A percentile compares a stretch with the other conserved stretches of the same genome.
phyloP scores from a whole-genome alignment of 768 basidiomycete genomes.

The Exidia glandulosa region DNA sequence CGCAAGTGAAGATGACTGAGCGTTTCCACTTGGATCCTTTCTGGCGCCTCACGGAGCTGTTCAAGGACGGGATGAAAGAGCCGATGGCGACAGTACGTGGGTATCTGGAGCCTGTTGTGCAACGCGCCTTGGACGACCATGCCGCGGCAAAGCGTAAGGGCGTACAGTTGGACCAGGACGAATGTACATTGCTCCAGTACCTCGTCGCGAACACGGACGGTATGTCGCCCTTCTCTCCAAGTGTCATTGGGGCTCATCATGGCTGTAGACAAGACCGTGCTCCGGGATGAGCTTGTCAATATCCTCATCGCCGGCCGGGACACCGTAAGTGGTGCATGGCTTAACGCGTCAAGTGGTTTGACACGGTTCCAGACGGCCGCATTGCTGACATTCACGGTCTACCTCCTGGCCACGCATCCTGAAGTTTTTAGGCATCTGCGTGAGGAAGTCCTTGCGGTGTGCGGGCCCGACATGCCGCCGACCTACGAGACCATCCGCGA shows the following conservation, averaged over 20 bases:
- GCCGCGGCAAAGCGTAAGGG: slow-evolving; percentile 22
- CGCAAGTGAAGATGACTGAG: slow-evolving; percentile 24
- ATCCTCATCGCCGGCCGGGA: slow-evolving; percentile 70
- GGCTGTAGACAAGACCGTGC: slow-evolving; percentile 43
- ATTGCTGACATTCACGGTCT: slow-evolving; percentile 56
- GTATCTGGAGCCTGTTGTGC: slow-evolving; percentile 54
- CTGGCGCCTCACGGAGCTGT: slow-evolving; percentile 34
- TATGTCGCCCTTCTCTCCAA: slow-evolving; percentile 16
- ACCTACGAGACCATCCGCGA: slow-evolving; percentile 46
- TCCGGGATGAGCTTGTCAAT: slow-evolving; percentile 69
- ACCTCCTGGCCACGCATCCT: slow-evolving; percentile 58
- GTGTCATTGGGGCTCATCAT: slow-evolving; percentile 1
- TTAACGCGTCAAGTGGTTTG: background rate
- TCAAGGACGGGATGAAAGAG: slow-evolving; percentile 25
- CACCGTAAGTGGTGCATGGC: slow-evolving; percentile 37
- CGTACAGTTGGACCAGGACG: slow-evolving; percentile 28
- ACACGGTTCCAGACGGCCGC: slow-evolving; percentile 44
- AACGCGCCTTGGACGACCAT: slow-evolving; percentile 39
- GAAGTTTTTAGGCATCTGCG: slow-evolving; percentile 42
- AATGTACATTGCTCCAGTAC: slow-evolving; percentile 57
- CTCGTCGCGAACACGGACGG: slow-evolving; percentile 55
- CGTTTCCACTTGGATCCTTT: slow-evolving; percentile 26
- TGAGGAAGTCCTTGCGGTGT: slow-evolving; percentile 47
- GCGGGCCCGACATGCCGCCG: slow-evolving; percentile 36
- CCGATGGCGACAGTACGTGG: slow-evolving; percentile 24